Evolutionary conservation across 768 basidiomycete genomes (phyloP), one percentile per base, ranked within the genome.

Genomic region (Dacryopinax primogenitus): DNA sequence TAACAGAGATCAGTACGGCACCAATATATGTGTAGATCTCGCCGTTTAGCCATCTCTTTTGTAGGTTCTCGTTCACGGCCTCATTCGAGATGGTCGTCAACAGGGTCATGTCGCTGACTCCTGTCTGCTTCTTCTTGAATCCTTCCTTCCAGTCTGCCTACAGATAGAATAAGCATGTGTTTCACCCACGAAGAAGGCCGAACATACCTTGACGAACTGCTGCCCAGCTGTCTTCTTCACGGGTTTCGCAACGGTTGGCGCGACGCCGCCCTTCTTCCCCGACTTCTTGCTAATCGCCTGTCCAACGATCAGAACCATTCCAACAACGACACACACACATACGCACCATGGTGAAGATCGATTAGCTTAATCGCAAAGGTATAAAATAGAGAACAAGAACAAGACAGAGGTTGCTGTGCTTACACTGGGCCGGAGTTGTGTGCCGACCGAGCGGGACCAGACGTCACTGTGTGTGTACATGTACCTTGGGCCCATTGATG

Each of bases 1-100:
- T 99, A 69, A 99, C 96, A n/a, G 96, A 99, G 71, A 99, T 95
- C 69, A 99, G 76, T 30, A 99, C 96, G 70, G 88, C 80, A n/a
- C 96, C 96, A 76, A 99, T 98, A 75, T 98, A 99, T 7, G 96
- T 98, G 75, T 99, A 99, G 70, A 99, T 99, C 77, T 99, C 96
- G 64, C 80, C 88, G 70, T 87, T 93, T 66, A 84, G 87, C 88
- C 91, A 98, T 68, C 96, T 84, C 77, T 95, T 93, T 82, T 96
- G 87, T 67, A 99, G 81, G 74, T 99, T 99, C 63, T 96, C 92
- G 75, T 99, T 98, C 83, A 99, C 86, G 69, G 86, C 87, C 72
- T 98, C 95, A 75, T 99, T 96, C 75, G 90, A 92, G 80, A 98
- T 97, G 62, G 91, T 95, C 26, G 90, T 89, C 66, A 99, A 79